These are phyloP conservation scores for Termitomyces sp. DNA, from an alignment of 768 basidiomycete species.

Conservation along the genomic window DNA sequence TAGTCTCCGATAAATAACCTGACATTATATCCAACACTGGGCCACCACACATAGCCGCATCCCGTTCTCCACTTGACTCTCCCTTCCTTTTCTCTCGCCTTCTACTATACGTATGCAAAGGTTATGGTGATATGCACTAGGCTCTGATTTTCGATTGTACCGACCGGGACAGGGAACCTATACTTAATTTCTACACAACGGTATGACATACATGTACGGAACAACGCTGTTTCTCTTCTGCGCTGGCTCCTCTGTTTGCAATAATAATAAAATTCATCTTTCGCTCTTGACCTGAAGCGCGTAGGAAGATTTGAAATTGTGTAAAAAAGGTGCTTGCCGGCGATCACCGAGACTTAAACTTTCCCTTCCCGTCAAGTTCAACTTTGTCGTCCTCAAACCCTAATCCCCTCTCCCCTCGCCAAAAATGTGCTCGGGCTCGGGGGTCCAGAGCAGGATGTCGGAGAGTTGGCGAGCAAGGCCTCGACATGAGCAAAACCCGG, in stretches of 20 bases:
- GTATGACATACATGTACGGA: not conserved
- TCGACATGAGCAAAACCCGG: no score
- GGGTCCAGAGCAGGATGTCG: no score
- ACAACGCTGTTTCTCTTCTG: not conserved
- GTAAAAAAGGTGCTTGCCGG: no score
- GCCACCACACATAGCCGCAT: not conserved
- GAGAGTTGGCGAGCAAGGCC: no score
- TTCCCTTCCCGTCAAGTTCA: no score
- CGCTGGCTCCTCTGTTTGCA: not conserved
- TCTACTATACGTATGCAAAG: slow-evolving; percentile 1
- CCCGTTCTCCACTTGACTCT: not conserved
- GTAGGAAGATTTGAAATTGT: no score
- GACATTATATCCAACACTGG: slow-evolving; percentile 1
- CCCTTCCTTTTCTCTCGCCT: not conserved
- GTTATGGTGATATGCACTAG: not conserved
- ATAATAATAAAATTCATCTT: not conserved
- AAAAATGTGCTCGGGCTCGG: no score
- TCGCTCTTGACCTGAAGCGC: not conserved
- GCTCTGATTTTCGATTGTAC: slow-evolving; percentile 4
- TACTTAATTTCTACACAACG: not conserved
- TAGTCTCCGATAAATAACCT: not conserved
- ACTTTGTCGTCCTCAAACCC: no score
- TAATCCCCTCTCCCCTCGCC: no score
- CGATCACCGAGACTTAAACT: no score
- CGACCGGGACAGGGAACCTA: slow-evolving; percentile 2